phyloP scores from a whole-genome alignment of 805 yeast species.

The Candida ortonii region DNA sequence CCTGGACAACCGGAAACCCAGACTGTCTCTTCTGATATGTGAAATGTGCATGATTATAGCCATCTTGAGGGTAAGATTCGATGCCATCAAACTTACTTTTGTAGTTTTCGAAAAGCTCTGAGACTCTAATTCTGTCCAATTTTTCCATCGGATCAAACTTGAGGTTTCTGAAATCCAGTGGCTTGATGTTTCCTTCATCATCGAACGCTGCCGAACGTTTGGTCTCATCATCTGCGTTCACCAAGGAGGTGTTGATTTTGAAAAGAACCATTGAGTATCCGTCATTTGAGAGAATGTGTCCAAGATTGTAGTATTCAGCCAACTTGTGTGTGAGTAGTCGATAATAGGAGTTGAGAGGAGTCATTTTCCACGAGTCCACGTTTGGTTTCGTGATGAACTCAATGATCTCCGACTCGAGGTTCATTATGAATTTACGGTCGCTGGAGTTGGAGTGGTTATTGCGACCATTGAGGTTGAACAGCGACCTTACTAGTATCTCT shows the following conservation, averaged over 20 bases:
- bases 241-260: constrained; percentile 36
- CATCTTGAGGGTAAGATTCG: no score
- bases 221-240: constrained; percentile 35
- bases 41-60: constrained; percentile 5
- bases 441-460: constrained; percentile 17
- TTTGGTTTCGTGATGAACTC: constrained; percentile 42
- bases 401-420: constrained; percentile 46
- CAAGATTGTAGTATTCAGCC: constrained; percentile 62
- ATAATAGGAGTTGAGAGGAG: constrained; percentile 65
- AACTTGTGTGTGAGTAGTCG: constrained; percentile 66
- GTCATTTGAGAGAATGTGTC: constrained; percentile 53
- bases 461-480: constrained; percentile 28
- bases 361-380: constrained; percentile 41
- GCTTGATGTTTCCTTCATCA: constrained; percentile 32
- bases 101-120: constrained; percentile 26
- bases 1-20: no score
- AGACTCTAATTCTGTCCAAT: constrained; percentile 30
- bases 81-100: constrained; percentile 12
- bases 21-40: no score
- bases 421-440: constrained; percentile 49
- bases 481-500: constrained; percentile 30
- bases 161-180: constrained; percentile 30
- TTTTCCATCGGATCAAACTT: constrained; percentile 33
- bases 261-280: constrained; percentile 45
- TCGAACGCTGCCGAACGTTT: constrained; percentile 32